Evolutionary conservation across 1,139 yeast species (phyloP).

Genomic region (Taphrina flavorubra): DNA sequence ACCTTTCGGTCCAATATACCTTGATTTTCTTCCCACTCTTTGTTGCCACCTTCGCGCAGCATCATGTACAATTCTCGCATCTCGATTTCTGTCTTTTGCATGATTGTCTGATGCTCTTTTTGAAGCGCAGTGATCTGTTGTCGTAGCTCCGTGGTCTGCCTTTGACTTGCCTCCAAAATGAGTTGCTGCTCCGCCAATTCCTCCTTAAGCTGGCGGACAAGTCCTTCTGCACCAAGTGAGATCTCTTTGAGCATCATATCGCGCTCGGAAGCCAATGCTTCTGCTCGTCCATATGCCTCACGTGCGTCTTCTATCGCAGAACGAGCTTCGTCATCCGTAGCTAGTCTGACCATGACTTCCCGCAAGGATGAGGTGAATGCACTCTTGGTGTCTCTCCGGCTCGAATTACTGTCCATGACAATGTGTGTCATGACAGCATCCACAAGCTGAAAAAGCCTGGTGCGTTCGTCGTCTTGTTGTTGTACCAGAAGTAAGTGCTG

Average conservation of each 20-base stretch:
- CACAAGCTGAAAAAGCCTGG: slow-evolving; percentile 74
- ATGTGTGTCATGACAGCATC: slow-evolving; percentile 85
- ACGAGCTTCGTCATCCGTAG: slow-evolving; percentile 88
- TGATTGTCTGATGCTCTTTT: slow-evolving; percentile 70
- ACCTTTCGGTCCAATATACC: slow-evolving; percentile 52
- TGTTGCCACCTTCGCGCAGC: slow-evolving; percentile 57
- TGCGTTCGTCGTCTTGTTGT: slow-evolving; percentile 63
- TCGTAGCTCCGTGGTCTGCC: slow-evolving; percentile 67
- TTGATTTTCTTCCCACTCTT: slow-evolving; percentile 44
- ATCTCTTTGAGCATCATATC: slow-evolving; percentile 77
- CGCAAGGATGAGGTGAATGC: slow-evolving; percentile 63
- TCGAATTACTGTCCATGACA: slow-evolving; percentile 56
- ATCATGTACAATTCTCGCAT: slow-evolving; percentile 81
- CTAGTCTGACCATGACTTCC: slow-evolving; percentile 73
- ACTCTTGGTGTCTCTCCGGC: slow-evolving; percentile 26
- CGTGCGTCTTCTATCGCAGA: slow-evolving; percentile 77
- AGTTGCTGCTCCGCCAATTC: slow-evolving; percentile 77
- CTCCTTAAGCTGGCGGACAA: slow-evolving; percentile 69
- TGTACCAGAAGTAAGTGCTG: slow-evolving; percentile 75
- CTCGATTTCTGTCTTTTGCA: slow-evolving; percentile 86
- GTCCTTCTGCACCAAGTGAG: slow-evolving; percentile 82
- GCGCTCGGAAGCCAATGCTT: slow-evolving; percentile 82
- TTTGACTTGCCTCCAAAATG: slow-evolving; percentile 68
- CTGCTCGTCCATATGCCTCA: slow-evolving; percentile 69
- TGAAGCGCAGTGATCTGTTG: slow-evolving; percentile 72